Evolutionary conservation across 139 green algal genomes (phyloP), one percentile per base, ranked within the genome.

Genomic region (Raphidocelis subcapitata): DNA sequence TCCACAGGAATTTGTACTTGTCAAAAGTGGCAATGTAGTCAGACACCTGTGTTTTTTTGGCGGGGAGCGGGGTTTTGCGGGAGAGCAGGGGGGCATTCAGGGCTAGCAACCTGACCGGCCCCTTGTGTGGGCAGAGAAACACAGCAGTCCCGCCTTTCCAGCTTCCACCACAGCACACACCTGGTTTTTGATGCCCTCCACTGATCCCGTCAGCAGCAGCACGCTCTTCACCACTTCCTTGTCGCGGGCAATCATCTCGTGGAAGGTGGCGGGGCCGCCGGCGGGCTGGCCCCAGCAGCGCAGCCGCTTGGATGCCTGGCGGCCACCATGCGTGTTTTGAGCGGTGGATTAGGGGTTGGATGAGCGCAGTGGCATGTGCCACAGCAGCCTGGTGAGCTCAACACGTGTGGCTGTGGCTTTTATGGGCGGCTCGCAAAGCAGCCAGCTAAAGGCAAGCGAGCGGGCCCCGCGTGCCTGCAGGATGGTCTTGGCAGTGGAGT

Each of bases 1-100:
- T 89, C 92, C 92, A 97, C 55, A 98, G 84, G 82, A 97, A 97
- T 16, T 84, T 79, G 75, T 92, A 97, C 55, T 81, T 77, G 64
- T 88, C 69, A 77, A 97, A 97, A 33, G 75, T 87, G 31, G 55
- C 74, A 37, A 97, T 84, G 89, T 97, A 96, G 26, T 93, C 81
- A 8, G 70, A 29, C 2, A 93, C 84, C 67, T 84, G 72, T 31
- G 69, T 41, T 78, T 88, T 91, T 24, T 75, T 82, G 65, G 80
- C 76, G 65, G 91, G 84, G 20, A 72, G n/a, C n/a, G n/a, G 35
- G 54, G 67, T 0, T 62, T 55, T 77, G 35, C 28, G 18, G 61
- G 55, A 18, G 10, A 33, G n/a, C 33, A 73, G n/a, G n/a, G n/a
- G n/a, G n/a, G n/a, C n/a, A n/a, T n/a, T n/a, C n/a, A n/a, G n/a